These are phyloP conservation scores for Suillus bovinus DNA, from an alignment of 768 basidiomycete species.

Conservation along the genomic window DNA sequence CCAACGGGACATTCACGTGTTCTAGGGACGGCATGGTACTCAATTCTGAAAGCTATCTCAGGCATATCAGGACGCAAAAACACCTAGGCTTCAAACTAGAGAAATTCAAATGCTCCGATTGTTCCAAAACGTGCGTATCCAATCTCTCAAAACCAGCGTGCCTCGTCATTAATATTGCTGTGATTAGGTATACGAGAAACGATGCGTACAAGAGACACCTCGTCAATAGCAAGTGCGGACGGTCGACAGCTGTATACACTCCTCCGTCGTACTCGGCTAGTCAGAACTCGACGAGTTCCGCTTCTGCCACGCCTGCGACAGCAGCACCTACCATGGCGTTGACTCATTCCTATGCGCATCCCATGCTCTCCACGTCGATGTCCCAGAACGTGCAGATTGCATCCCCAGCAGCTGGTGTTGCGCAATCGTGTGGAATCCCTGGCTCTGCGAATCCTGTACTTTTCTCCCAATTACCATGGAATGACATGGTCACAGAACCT, in stretches of 20 bases:
- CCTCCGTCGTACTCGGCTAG: not conserved
- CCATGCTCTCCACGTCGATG: not conserved
- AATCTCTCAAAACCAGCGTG: not conserved
- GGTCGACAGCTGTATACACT: not conserved
- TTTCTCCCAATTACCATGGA: not conserved
- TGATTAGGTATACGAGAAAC: not conserved
- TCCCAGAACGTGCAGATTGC: not conserved
- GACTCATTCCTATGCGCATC: not conserved
- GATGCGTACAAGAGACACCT: not conserved
- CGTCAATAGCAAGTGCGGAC: not conserved
- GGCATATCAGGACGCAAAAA: not conserved
- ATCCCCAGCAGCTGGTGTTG: not conserved
- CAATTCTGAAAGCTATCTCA: not conserved
- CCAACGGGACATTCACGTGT: not conserved
- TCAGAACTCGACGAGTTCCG: not conserved
- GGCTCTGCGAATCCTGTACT: not conserved
- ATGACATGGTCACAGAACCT: not conserved
- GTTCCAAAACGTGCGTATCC: not conserved
- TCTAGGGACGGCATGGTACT: not conserved
- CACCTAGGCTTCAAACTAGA: not conserved
- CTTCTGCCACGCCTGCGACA: too few species aligned
- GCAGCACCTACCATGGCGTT: too few species aligned
- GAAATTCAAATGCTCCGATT: not conserved
- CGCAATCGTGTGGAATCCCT: not conserved
- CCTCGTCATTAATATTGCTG: not conserved